Evolutionary conservation across 495 filamentous ascomycete species (phyloP).

Genomic region (Chaetomium tenue): DNA sequence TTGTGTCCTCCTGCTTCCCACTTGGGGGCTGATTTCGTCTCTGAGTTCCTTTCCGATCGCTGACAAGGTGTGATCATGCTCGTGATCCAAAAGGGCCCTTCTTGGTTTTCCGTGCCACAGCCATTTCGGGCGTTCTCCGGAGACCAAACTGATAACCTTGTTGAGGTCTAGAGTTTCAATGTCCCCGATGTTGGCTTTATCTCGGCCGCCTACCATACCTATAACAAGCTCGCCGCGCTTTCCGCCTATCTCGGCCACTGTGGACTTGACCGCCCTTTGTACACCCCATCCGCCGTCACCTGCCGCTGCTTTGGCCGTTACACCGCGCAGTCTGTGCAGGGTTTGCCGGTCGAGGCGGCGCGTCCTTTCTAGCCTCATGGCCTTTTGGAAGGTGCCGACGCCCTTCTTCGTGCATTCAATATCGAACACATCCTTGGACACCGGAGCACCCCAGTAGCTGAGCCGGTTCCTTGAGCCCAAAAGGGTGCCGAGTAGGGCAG

Average conservation of each 20-base stretch:
- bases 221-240: conserved; percentile 92
- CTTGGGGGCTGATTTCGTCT: conserved; percentile 34
- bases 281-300: conserved; percentile 69
- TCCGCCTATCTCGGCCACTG: conserved; percentile 90
- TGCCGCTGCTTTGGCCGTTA: conserved; percentile 83
- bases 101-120: conserved; percentile 87
- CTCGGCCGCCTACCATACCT: conserved; percentile 83
- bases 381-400: conserved; percentile 84
- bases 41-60: conserved; percentile 64
- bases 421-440: conserved; percentile 91
- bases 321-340: conserved; percentile 71
- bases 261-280: conserved; percentile 89
- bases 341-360: conserved; percentile 80
- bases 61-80: conserved; percentile 51
- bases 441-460: conserved; percentile 72
- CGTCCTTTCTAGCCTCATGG: conserved; percentile 73
- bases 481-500: conserved; percentile 80
- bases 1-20: conserved; percentile 51
- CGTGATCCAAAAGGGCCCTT: conserved; percentile 49
- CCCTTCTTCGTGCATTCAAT: conserved; percentile 75
- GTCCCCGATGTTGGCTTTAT: conserved; percentile 85
- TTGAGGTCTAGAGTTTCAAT: conserved; percentile 90
- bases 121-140: conserved; percentile 83
- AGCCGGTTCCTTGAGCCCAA: conserved; percentile 88
- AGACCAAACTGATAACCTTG: conserved; percentile 70